These are phyloP conservation scores for Wickerhamiella infanticola DNA, from an alignment of 1,139 yeast species.

Conservation along the genomic window DNA sequence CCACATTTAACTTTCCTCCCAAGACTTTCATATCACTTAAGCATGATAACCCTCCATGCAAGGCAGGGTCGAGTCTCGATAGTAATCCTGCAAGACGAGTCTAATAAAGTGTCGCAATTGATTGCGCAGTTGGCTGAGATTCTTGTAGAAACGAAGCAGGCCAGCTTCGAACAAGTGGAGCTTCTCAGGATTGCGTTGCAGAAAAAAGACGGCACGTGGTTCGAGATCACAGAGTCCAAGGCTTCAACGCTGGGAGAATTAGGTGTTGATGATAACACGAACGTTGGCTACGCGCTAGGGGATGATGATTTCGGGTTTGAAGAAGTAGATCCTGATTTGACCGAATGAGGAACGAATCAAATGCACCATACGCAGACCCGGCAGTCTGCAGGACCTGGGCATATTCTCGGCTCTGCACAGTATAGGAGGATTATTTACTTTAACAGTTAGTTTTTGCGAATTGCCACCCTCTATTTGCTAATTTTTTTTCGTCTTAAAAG, in stretches of 20 bases:
- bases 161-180: conserved; percentile 11
- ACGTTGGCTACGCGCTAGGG: conserved; percentile 10
- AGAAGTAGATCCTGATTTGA: neutral
- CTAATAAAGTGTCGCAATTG: conserved; percentile 7
- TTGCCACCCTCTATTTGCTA: too few relatives aligned
- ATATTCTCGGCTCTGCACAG: too few relatives aligned
- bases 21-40: too few relatives aligned
- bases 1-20: too few relatives aligned
- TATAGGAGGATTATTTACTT: too few relatives aligned
- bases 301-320: conserved; percentile 9
- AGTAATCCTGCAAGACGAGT: conserved; percentile 8
- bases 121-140: conserved; percentile 16
- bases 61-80: conserved; percentile 7
- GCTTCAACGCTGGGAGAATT: conserved; percentile 4
- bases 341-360: neutral
- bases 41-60: conserved; percentile 13
- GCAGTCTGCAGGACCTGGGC: too few relatives aligned
- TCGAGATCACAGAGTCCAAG: conserved; percentile 8
- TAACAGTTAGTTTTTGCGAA: too few relatives aligned
- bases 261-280: conserved; percentile 4
- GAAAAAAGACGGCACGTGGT: conserved; percentile 4
- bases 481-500: too few relatives aligned
- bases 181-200: conserved; percentile 11
- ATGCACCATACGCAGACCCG: too few relatives aligned
- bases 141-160: conserved; percentile 11